phyloP scores from a whole-genome alignment of 768 basidiomycete species.

The Lyophyllum semitale region DNA sequence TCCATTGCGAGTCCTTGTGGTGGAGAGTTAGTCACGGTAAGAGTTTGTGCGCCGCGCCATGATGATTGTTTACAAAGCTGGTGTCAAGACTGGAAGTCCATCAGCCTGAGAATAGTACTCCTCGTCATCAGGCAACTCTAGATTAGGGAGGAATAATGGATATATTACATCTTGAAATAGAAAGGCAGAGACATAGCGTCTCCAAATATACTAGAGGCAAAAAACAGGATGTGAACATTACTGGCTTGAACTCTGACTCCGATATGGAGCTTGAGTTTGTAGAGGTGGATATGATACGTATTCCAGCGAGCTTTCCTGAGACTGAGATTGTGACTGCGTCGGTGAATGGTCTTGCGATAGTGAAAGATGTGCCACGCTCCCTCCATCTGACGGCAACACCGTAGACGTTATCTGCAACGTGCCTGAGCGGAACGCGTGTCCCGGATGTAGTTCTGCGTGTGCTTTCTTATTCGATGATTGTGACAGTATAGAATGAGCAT shows the following conservation, averaged over 20 bases:
- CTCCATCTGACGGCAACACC: not conserved
- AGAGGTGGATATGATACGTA: constrained; percentile 37
- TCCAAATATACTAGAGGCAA: no score
- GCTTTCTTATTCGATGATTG: not conserved
- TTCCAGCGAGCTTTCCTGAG: constrained; percentile 19
- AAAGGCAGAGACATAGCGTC: no score
- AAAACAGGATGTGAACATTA: constrained; percentile 1
- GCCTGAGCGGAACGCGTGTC: constrained; percentile 27
- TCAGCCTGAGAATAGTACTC: no score
- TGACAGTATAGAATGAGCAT: constrained; percentile 1
- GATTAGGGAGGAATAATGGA: not conserved
- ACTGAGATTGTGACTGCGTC: constrained; percentile 21
- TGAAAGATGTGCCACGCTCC: not conserved
- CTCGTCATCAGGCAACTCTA: no score
- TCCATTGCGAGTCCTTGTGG: not conserved
- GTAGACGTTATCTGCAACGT: constrained; percentile 23
- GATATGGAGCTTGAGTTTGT: constrained; percentile 58
- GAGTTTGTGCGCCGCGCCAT: not conserved
- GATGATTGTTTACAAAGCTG: not conserved
- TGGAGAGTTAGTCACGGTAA: not conserved
- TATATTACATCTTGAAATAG: not conserved
- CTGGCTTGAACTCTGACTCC: constrained; percentile 44
- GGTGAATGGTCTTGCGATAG: constrained; percentile 13
- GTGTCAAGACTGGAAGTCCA: no score
- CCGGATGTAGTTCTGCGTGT: not conserved